phyloP scores from a whole-genome alignment of 2,329 filamentous ascomycete genomes.

The Xylaria sp. region DNA sequence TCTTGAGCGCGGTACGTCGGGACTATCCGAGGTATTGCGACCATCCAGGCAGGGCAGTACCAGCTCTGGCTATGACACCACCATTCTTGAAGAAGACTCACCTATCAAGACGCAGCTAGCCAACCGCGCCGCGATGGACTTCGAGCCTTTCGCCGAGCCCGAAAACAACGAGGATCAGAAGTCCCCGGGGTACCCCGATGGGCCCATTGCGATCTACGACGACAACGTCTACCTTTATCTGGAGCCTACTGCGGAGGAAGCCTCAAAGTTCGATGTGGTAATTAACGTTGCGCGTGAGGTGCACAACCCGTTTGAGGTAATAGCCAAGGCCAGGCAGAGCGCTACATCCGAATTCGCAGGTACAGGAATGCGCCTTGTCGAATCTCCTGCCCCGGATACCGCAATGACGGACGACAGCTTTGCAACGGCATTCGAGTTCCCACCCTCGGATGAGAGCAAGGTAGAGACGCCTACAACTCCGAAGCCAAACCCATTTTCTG shows the following conservation, averaged over 20 bases:
- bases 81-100: conserved; percentile 59
- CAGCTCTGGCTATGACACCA: conserved; percentile 40
- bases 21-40: conserved; percentile 60
- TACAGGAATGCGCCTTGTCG: conserved; percentile 38
- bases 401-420: conserved; percentile 61
- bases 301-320: conserved; percentile 67
- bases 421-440: conserved; percentile 63
- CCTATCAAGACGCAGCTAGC: conserved; percentile 65
- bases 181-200: conserved; percentile 79
- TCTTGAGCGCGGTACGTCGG: conserved; percentile 61
- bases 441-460: conserved; percentile 43
- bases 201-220: conserved; percentile 79
- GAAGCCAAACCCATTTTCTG: conserved; percentile 50
- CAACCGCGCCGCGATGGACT: conserved; percentile 59
- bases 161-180: conserved; percentile 78
- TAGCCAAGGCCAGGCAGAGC: conserved; percentile 26
- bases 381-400: conserved; percentile 57
- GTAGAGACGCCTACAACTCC: conserved; percentile 59
- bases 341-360: conserved; percentile 34
- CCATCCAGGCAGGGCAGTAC: conserved; percentile 48
- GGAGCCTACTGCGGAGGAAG: conserved; percentile 78
- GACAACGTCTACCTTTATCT: conserved; percentile 78
- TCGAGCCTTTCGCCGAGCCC: conserved; percentile 66
- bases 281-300: conserved; percentile 86
- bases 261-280: conserved; percentile 76